phyloP scores from a whole-genome alignment of 495 filamentous ascomycete species.

The Penicillium psychrofluorescens region DNA sequence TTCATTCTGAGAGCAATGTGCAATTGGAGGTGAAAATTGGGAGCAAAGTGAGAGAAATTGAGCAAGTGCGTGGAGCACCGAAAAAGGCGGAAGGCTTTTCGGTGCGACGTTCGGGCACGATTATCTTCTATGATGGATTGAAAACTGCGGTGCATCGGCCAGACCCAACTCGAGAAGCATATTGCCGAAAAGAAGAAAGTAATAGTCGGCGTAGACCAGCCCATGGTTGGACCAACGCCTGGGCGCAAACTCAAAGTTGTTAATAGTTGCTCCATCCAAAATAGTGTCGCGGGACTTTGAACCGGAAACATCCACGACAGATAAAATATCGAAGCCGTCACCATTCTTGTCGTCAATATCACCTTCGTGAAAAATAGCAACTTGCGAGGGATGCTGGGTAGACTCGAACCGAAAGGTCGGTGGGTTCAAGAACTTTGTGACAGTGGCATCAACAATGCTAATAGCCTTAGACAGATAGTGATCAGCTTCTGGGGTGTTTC shows the following conservation, averaged over 20 bases:
- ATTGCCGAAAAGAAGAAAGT: slow-evolving; percentile 40
- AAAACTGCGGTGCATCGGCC: not conserved
- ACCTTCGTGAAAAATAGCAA: slow-evolving; percentile 2
- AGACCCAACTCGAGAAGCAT: slow-evolving; percentile 15
- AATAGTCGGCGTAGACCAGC: slow-evolving; percentile 44
- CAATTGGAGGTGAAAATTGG: no score
- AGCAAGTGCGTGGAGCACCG: no score
- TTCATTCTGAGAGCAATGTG: no score
- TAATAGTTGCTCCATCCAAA: slow-evolving; percentile 27
- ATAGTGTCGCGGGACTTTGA: slow-evolving; percentile 9
- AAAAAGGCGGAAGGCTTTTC: no score
- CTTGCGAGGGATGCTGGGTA: not conserved
- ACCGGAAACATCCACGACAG: no score
- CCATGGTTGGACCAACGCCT: slow-evolving; percentile 33
- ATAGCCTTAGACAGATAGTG: slow-evolving; percentile 23
- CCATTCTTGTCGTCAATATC: not conserved
- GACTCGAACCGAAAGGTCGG: slow-evolving; percentile 3
- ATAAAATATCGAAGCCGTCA: not conserved
- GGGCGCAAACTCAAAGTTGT: slow-evolving; percentile 31
- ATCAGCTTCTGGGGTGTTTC: not conserved
- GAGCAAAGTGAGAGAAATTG: no score
- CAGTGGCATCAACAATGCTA: slow-evolving; percentile 24
- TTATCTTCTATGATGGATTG: no score
- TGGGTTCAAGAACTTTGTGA: slow-evolving; percentile 11
- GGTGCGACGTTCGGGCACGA: no score